Conservation (phyloP, 352 stramenopile species). For the Globisporangium nunn region DNA sequence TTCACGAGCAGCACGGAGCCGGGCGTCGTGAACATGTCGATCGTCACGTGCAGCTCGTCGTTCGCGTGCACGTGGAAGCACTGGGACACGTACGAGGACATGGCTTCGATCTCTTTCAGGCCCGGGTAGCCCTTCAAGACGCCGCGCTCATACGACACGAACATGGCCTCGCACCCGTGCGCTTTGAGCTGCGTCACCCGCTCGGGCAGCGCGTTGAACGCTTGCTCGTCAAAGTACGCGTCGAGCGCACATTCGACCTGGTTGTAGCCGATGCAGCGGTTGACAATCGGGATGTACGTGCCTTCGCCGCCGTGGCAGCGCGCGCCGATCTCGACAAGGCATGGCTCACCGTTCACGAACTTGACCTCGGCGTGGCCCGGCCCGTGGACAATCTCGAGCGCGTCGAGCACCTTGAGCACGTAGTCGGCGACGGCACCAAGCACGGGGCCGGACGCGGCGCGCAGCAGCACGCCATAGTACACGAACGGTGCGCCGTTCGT, state of each 20-base stretch:
- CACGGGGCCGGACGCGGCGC: conserved; percentile 35
- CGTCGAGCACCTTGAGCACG: conserved; percentile 68
- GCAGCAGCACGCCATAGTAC: conserved; percentile 88
- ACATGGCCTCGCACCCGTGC: conserved; percentile 87
- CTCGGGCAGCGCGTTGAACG: conserved; percentile 47
- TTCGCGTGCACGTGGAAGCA: conserved; percentile 63
- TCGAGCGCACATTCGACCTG: conserved; percentile 89
- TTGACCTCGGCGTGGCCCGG: conserved; percentile 87
- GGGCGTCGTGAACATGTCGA: conserved; percentile 90
- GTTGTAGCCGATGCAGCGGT: conserved; percentile 88
- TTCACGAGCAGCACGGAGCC: conserved; percentile 82
- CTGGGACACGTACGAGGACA: conserved; percentile 85
- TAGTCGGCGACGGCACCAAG: conserved; percentile 53
- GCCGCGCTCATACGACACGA: conserved; percentile 86
- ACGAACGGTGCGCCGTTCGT: conserved; percentile 92
- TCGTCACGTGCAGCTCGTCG: conserved; percentile 53
- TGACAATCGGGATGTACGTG: conserved; percentile 87
- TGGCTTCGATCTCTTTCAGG: conserved; percentile 73
- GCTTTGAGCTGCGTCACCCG: conserved; percentile 48
- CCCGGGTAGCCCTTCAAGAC: conserved; percentile 81
- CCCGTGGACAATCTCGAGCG: conserved; percentile 76
- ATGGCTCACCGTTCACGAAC: conserved; percentile 73
- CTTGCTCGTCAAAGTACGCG: conserved; percentile 69
- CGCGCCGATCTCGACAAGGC: conserved; percentile 93
- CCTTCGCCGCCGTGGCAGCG: conserved; percentile 93